Base-by-base conservation (phyloP, 108 stramenopile genomes). In the Skeletonema marinoi region DNA sequence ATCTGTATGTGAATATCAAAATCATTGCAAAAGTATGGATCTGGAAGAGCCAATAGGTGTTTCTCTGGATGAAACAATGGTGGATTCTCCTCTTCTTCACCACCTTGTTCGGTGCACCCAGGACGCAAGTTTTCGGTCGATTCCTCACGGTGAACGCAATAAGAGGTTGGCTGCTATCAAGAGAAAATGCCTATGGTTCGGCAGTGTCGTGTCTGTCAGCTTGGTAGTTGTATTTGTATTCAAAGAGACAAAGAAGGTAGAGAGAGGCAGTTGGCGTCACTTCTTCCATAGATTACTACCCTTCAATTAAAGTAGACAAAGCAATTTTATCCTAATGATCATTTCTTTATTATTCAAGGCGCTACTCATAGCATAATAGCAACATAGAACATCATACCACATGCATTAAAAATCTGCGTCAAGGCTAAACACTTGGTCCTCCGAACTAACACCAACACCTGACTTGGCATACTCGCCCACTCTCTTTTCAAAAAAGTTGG, bases 391-490 rank as follows among this genome's bases (percentile, higher is more conserved):
- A 50, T 54, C 38, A 29, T n/a, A n/a, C n/a, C n/a, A n/a, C 9
- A 17, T 19, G 7, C 25, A 21, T 71, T 89, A 98, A 82, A 98
- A 98, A 70, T 98, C 98, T 33, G 87, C 95, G 42, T 97, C 96
- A 9, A 97, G 68, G 60, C 83, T 78, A 82, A 98, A 98, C 32
- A 84, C 87, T 70, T 97, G 96, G 32, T 97, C 88, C 9, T 89
- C 85, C 32, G 82, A 74, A 32, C 81, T 85, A 0, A 91, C 97
- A 63, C 98, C 99, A 8, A 98, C 98, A 38, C 97, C 97, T 62
- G 88, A 84, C 83, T 98, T 97, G 78, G 96, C 78, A 80, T 98
- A 98, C 79, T 98, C 98, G 60, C 97, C 96, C 2, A 98, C 98
- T 46, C 98, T 83, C 90, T 64, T 64, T 19, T 64, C 63, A 64